These are phyloP conservation scores for Oryza officinalis DNA, from an alignment of 176 grass and related monocot genomes.

Conservation along the genomic window DNA sequence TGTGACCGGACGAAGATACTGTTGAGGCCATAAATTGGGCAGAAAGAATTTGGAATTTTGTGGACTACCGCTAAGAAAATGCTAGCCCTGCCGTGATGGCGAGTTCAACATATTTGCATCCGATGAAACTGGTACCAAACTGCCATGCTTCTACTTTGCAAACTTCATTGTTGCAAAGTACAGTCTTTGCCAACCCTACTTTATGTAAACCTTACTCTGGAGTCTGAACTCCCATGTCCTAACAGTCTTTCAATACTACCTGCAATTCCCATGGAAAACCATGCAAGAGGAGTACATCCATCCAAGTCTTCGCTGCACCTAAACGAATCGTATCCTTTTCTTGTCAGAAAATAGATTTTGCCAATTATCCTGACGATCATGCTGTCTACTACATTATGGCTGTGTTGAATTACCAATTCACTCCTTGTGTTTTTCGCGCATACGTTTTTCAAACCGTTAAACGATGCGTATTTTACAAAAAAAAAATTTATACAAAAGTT, in stretches of 20 bases:
- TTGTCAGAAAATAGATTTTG: conserved; percentile 13
- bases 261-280: not conserved
- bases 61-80: conserved; percentile 14
- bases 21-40: not conserved
- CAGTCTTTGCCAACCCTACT: conserved; percentile 47
- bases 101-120: not conserved
- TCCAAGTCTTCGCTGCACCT: not conserved
- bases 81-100: conserved; percentile 17
- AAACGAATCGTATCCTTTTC: conserved; percentile 12
- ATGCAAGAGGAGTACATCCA: not conserved
- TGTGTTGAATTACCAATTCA: no score
- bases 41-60: not conserved
- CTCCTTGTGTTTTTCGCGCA: no score
- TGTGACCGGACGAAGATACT: not conserved
- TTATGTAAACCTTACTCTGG: conserved; percentile 45
- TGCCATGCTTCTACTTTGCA: conserved; percentile 42
- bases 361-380: not conserved
- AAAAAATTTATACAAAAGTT: no score
- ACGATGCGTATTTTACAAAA: no score
- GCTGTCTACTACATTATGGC: not conserved
- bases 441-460: no score
- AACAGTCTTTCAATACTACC: conserved; percentile 25
- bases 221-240: conserved; percentile 8
- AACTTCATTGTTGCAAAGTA: conserved; percentile 44
- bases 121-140: conserved; percentile 9